These are phyloP conservation scores for Hypholoma sublateritium DNA, from an alignment of 768 basidiomycete genomes.

Conservation along the genomic window DNA sequence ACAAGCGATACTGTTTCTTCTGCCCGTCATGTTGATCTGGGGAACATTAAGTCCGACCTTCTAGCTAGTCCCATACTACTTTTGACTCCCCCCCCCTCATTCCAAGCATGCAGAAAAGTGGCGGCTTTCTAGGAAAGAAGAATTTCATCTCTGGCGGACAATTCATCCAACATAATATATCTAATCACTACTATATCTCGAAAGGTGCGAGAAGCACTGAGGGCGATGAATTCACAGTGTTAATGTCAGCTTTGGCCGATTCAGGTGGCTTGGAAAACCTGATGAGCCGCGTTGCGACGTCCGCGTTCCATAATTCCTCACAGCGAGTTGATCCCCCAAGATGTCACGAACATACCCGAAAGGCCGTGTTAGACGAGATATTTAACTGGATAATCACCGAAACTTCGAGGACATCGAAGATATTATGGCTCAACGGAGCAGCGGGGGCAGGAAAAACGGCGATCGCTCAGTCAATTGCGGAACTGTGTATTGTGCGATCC, in stretches of 20 bases:
- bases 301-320: neutral
- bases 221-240: no score
- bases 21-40: no score
- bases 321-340: neutral
- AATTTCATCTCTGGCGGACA: no score
- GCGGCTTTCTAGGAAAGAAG: no score
- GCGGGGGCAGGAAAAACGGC: conserved; percentile 7
- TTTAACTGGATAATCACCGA: neutral
- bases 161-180: no score
- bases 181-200: no score
- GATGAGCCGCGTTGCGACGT: neutral
- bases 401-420: neutral
- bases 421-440: conserved; percentile 3
- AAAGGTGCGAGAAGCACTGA: no score
- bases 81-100: no score
- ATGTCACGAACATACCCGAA: neutral
- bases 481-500: neutral
- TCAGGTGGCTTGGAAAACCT: neutral
- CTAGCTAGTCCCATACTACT: no score
- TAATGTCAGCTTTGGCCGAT: neutral
- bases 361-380: neutral
- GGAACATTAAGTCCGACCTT: no score
- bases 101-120: no score
- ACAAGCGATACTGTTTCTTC: no score
- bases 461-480: neutral